A percentile compares a stretch with the other conserved stretches of the same genome.
Conservation (phyloP, 148 eudicot genomes). For the Drosera capensis region DNA sequence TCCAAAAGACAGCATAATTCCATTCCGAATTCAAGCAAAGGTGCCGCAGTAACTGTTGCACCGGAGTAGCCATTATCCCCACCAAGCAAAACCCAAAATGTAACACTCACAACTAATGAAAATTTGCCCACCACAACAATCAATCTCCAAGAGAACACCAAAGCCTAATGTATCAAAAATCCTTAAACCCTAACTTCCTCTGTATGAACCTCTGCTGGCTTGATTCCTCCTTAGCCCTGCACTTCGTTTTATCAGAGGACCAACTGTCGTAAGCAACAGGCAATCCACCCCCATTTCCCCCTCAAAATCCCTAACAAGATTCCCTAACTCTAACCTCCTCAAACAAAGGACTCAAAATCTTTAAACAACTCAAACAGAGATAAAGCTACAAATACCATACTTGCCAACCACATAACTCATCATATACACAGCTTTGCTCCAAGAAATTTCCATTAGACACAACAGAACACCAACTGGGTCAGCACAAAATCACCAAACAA, state of each 20-base stretch:
- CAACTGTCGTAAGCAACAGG: conserved; percentile 50
- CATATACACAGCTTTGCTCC: conserved; percentile 8
- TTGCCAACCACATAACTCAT: conserved; percentile 19
- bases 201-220: conserved; percentile 95
- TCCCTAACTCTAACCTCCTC: conserved; percentile 16
- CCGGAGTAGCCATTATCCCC: conserved; percentile 46
- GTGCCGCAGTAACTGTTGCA: conserved; percentile 56
- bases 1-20: conserved; percentile 83
- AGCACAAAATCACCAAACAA: conserved; percentile 11
- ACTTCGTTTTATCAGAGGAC: conserved; percentile 80
- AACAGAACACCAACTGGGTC: conserved; percentile 9
- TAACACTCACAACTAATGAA: conserved; percentile 8
- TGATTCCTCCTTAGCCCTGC: conserved; percentile 89
- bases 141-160: too few relatives aligned
- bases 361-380: conserved; percentile 18
- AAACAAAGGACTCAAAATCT: conserved; percentile 11
- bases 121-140: background rate
- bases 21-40: conserved; percentile 53
- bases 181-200: conserved; percentile 87
- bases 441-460: conserved; percentile 16
- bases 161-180: too few relatives aligned
- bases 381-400: conserved; percentile 10
- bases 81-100: conserved; percentile 19
- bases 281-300: conserved; percentile 50
- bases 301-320: conserved; percentile 14